Evolutionary conservation across 768 basidiomycete species (phyloP), one percentile per base, ranked within the genome.

Genomic region (Boletus reticulatus): DNA sequence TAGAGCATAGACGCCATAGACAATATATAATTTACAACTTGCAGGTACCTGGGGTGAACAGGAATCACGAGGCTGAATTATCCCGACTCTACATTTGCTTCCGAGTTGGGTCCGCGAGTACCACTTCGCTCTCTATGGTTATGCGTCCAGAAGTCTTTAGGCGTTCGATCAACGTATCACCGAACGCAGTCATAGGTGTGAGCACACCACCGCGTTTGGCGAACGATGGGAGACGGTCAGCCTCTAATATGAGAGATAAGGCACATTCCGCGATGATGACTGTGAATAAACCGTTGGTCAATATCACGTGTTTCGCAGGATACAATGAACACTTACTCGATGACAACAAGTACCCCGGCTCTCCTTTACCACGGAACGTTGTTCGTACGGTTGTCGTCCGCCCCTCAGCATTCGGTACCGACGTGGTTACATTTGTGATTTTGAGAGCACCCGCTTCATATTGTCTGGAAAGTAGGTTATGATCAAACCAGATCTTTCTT

Each of bases 171-270:
- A 95, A 70, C 8, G 84, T 81, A 56, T 89, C 84, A 16, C 94
- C 94, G 53, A 96, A 79, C 2, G 90, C 94, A 5, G 83, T 84
- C 71, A 87, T 82, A 0, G 94, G 87, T 2, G 95, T 98, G 47
- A 97, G 75, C 3, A 94, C 72, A 1, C 95, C 94, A 13, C 94
- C 94, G 44, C 76, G 70, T 47, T 74, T 76, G 4, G 81, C 85
- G 8, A 86, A 67, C 1, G 75, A 60, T 0, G 92, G 82, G 2
- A 94, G 80, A 16, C 73, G 76, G 17, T 80, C 74, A 29, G 76
- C 64, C 13, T 83, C 78, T 3, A 89, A 73, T 17, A 87, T 75
- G 48, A 95, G 74, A 17, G 81, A 80, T 14, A 98, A 78, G 0
- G 91, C 95, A 16, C 81, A 82, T 73, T 95, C 92, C 1, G 82